A percentile compares a stretch with the other conserved stretches of the same genome.
Evolutionary conservation across 2,329 filamentous ascomycete genomes (phyloP).

Genomic region (Claviceps quebecensis): DNA sequence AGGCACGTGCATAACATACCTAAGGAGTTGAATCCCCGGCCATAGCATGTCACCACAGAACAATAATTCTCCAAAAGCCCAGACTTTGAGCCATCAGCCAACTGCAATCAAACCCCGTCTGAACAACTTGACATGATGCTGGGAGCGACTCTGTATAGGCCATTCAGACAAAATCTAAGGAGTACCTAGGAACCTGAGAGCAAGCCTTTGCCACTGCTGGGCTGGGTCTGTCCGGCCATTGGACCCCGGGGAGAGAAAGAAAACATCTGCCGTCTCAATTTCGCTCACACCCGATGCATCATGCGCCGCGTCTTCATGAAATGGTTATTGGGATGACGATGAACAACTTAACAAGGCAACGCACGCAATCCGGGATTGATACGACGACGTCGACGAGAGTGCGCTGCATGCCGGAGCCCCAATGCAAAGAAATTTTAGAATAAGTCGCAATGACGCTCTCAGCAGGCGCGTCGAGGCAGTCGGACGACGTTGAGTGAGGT

Average conservation of each 20-base stretch:
- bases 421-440: background rate
- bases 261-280: background rate
- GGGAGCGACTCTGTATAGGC: background rate
- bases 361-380: background rate
- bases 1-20: too few species aligned
- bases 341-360: background rate
- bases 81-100: too few species aligned
- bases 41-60: too few species aligned
- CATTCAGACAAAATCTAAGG: background rate
- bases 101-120: too few species aligned
- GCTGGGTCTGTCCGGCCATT: too few species aligned
- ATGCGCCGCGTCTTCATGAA: background rate
- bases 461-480: background rate
- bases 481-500: background rate
- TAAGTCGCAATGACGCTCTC: background rate
- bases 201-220: background rate
- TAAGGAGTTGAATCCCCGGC: too few species aligned
- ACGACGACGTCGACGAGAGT: background rate
- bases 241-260: background rate
- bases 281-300: background rate
- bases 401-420: background rate
- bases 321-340: background rate
- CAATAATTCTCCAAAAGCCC: too few species aligned
- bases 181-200: background rate
- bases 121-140: background rate